Evolutionary conservation across 257 asterid genomes (phyloP), one percentile per base, ranked within the genome.

Genomic region (Rehmannia glutinosa): DNA sequence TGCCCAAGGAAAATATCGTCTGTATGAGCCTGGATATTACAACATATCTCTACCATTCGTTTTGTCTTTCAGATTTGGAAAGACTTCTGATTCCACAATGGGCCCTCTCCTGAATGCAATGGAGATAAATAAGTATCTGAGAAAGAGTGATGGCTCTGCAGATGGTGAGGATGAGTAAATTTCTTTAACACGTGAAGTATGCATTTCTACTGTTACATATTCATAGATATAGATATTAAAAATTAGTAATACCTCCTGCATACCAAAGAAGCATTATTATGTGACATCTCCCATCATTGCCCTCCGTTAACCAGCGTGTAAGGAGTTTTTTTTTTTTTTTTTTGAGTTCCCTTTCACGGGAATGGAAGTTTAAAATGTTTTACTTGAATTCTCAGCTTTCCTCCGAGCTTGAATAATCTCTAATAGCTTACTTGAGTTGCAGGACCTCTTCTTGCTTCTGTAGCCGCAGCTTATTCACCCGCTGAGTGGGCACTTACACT

Each of bases 71-170:
- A 83, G 81, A 77, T 94, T 94, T 51, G 84, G 39, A 47, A 88
- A 80, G 89, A 83, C 97, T 24, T 78, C 85, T 30, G 99, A 88
- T 78, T 94, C 99, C 47, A 84, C 87, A 3, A 17, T 71, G 86
- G 99, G 99, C 4, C 99, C 99, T 19, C 86, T 93, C 58, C 74
- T 93, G 72, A 93, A 93, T 75, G 99, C 99, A 60, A 80, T 93
- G 92, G 99, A 93, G 84, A 81, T 93, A 77, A 85, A 82, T 71
- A 93, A 75, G 81, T 93, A 90, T 80, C 57, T 88, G 57, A 73
- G 66, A 75, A 93, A 77, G 87, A 84, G 68, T 25, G 91, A 81
- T 50, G 97, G 97, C 66, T 87, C 91, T 56, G 75, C 83, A 30
- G 97, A 93, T 75, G 97, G 97, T 93, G 85, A 79, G 82, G 13